phyloP scores from a whole-genome alignment of 257 asterid species.

The Rehmannia glutinosa region DNA sequence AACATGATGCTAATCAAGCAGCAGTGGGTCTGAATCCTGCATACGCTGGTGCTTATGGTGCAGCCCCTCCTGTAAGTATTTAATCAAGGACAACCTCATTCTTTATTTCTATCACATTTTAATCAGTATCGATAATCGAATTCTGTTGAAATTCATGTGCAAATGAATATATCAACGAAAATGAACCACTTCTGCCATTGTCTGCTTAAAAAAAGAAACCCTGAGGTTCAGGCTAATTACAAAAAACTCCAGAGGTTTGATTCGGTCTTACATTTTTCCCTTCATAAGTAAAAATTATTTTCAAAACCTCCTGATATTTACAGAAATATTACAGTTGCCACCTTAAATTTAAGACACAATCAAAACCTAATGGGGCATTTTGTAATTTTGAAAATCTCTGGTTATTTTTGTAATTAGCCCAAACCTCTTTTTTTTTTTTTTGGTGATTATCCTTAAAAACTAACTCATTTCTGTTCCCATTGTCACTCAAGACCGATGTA shows the following conservation, averaged over 20 bases:
- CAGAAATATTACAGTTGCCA: no score
- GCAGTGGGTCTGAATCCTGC: slow-evolving; percentile 60
- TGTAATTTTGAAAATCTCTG: no score
- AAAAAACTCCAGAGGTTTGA: no score
- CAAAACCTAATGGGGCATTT: no score
- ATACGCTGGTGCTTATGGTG: slow-evolving; percentile 72
- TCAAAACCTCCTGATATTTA: no score
- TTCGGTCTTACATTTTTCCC: no score
- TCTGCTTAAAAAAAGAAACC: not conserved
- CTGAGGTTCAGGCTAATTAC: no score
- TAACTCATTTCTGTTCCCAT: not conserved
- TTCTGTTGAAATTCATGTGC: not conserved
- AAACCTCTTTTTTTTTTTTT: no score
- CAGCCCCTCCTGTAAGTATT: slow-evolving; percentile 83
- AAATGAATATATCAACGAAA: not conserved
- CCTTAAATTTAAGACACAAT: no score
- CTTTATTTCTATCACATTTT: not conserved
- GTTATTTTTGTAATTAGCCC: no score
- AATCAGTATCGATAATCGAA: not conserved
- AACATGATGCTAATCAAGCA: slow-evolving; percentile 70
- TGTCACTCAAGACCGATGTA: not conserved
- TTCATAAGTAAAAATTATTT: no score
- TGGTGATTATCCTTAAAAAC: no score
- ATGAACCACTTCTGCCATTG: not conserved
- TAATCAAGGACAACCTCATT: slow-evolving; percentile 3